These are phyloP conservation scores for Tricholoma matsutake DNA, from an alignment of 768 basidiomycete species.

Conservation along the genomic window DNA sequence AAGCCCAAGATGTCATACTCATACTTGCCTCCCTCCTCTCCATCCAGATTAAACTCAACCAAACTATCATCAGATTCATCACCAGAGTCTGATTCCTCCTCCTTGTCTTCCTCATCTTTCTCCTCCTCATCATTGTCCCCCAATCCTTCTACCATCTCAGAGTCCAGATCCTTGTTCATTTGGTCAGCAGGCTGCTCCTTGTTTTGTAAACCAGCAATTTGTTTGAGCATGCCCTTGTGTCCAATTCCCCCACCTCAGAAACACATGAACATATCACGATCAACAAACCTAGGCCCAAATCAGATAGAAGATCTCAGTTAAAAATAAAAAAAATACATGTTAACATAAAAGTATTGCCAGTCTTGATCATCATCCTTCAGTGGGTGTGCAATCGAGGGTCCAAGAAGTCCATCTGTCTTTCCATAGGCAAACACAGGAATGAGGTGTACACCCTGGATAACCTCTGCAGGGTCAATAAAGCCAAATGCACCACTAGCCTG, in stretches of 20 bases:
- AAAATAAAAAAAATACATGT: background rate
- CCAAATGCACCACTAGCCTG: slow-evolving; percentile 33
- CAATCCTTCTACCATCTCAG: background rate
- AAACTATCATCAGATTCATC: background rate
- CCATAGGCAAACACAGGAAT: background rate
- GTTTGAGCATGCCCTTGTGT: background rate
- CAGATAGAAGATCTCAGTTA: background rate
- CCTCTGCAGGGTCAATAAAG: slow-evolving; percentile 39
- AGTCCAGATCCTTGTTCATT: background rate
- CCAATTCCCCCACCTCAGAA: background rate
- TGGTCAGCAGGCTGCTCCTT: background rate
- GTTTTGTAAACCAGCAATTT: background rate
- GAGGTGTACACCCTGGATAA: slow-evolving; percentile 31
- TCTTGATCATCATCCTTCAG: background rate
- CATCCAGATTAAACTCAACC: background rate
- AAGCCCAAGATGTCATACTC: background rate
- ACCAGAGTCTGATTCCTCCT: background rate
- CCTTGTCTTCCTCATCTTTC: background rate
- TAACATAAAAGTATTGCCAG: background rate
- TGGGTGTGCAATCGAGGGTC: background rate
- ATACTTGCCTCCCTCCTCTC: background rate
- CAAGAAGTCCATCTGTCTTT: background rate
- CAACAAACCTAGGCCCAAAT: background rate
- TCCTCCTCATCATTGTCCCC: background rate
- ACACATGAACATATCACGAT: background rate